A percentile compares a stretch with the other conserved stretches of the same genome.
Conservation (phyloP, 352 stramenopile genomes). For the Phytophthora foliorum region DNA sequence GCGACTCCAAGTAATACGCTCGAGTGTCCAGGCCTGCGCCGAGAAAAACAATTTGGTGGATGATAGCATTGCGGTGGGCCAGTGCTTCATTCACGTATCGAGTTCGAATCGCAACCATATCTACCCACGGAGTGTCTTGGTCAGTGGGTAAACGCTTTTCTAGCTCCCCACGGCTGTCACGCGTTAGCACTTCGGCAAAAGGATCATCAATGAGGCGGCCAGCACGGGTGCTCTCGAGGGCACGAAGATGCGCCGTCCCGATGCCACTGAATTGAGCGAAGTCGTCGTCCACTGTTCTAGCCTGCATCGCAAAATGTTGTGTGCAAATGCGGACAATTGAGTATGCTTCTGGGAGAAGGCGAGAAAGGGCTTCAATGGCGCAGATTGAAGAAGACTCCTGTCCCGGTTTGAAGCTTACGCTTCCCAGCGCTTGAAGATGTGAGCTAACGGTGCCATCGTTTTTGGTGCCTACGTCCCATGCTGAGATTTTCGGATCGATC, state of each 20-base stretch:
- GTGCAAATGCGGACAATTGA: not conserved
- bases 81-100: conserved; percentile 58
- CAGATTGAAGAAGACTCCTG: not conserved
- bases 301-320: not conserved
- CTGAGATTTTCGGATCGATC: not conserved
- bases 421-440: not conserved
- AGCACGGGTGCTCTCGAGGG: conserved; percentile 9
- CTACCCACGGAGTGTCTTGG: not conserved
- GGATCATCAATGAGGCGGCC: conserved; percentile 21
- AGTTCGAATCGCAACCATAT: conserved; percentile 50
- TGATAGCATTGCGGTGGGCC: conserved; percentile 26
- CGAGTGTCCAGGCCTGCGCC: conserved; percentile 53
- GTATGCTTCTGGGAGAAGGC: not conserved
- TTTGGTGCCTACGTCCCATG: no score
- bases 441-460: conserved; percentile 10
- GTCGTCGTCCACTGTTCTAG: not conserved
- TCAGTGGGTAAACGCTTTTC: not conserved
- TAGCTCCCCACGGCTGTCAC: not conserved
- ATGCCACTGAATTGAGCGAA: conserved; percentile 17
- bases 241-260: conserved; percentile 24
- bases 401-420: not conserved
- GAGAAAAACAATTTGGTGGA: conserved; percentile 57
- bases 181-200: conserved; percentile 19
- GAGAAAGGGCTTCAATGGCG: not conserved
- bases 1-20: conserved; percentile 52